Evolutionary conservation across 2,329 filamentous ascomycete genomes (phyloP).

Genomic region (Fusarium equiseti): DNA sequence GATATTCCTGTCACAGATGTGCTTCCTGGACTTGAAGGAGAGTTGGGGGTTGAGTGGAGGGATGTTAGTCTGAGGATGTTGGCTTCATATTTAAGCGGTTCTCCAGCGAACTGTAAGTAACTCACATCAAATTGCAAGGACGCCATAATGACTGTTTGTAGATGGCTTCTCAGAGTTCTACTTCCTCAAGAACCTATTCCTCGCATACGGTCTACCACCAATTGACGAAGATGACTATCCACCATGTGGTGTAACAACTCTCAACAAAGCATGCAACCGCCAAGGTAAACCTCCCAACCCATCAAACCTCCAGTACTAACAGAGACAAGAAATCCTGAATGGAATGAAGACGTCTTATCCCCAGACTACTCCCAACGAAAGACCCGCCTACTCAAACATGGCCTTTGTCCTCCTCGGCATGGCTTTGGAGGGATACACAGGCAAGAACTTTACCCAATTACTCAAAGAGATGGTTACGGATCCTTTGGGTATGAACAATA

Average conservation of each 20-base stretch:
- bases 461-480: constrained; percentile 35
- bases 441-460: constrained; percentile 48
- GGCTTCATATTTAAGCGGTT: constrained; percentile 53
- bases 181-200: constrained; percentile 52
- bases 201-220: constrained; percentile 53
- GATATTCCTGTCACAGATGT: constrained; percentile 52
- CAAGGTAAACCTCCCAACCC: constrained; percentile 44
- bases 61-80: constrained; percentile 55
- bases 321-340: constrained; percentile 47
- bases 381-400: constrained; percentile 57
- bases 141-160: constrained; percentile 16
- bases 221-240: constrained; percentile 53
- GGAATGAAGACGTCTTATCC: constrained; percentile 50
- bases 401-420: constrained; percentile 55
- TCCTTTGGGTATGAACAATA: constrained; percentile 35
- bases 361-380: constrained; percentile 48
- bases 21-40: constrained; percentile 49
- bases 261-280: constrained; percentile 52
- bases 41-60: constrained; percentile 51
- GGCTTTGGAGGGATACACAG: constrained; percentile 50
- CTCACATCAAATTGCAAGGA: fast-evolving
- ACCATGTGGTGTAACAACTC: constrained; percentile 51
- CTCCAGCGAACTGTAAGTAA: constrained; percentile 53
- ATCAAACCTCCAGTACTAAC: not conserved
- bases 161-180: constrained; percentile 53